A percentile compares a stretch with the other conserved stretches of the same genome.
Evolutionary conservation across 75 land plant species (phyloP).

Genomic region (Pseudotsuga menziesii): DNA sequence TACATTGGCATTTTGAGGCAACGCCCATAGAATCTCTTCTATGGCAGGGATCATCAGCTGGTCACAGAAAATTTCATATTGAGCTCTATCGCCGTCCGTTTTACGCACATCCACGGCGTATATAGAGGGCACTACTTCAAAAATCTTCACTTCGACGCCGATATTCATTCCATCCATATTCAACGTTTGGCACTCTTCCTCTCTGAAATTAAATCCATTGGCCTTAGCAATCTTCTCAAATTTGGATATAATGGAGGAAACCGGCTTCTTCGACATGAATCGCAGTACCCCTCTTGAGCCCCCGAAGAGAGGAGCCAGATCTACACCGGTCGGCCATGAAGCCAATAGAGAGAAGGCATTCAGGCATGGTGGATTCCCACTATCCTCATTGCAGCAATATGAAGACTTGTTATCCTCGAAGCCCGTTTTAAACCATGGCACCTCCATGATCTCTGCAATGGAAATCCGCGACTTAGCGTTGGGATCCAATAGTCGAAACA

Average conservation of each 20-base stretch:
- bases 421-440: no score
- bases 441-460: no score
- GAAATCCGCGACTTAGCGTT: no score
- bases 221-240: conserved; percentile 18
- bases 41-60: conserved; percentile 20
- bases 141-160: conserved; percentile 27
- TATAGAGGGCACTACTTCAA: conserved; percentile 26
- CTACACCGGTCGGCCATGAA: conserved; percentile 14
- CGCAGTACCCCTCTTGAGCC: no score
- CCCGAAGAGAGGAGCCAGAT: conserved; percentile 22
- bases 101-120: conserved; percentile 31
- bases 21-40: background rate
- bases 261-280: background rate
- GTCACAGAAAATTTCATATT: conserved; percentile 18
- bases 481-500: no score
- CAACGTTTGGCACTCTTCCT: conserved; percentile 15
- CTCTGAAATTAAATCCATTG: conserved; percentile 17
- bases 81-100: conserved; percentile 26
- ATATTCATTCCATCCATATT: conserved; percentile 8
- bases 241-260: conserved; percentile 13
- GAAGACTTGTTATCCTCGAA: no score
- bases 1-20: no score
- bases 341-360: conserved; percentile 33
- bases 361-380: background rate
- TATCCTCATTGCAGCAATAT: no score